phyloP scores from a whole-genome alignment of 2,329 filamentous ascomycete genomes.

The Myriosclerotinia scirpicola region DNA sequence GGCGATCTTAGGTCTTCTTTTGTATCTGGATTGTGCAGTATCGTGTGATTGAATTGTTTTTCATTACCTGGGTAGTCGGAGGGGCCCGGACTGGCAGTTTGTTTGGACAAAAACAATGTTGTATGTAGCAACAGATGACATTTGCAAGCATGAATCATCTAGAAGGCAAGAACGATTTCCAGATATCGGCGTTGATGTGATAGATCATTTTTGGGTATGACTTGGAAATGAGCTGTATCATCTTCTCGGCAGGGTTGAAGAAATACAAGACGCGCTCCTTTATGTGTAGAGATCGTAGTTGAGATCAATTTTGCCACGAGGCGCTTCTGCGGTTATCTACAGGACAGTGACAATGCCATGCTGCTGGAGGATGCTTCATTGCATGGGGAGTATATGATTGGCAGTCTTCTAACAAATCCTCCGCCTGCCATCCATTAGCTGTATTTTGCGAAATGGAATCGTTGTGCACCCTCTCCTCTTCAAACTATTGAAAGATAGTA shows the following conservation, averaged over 20 bases:
- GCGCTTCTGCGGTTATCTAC: constrained; percentile 31
- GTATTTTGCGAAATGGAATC: constrained; percentile 23
- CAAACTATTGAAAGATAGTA: background rate
- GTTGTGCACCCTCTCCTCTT: background rate
- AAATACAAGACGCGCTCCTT: constrained; percentile 6
- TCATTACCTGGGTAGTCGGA: background rate
- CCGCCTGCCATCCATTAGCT: constrained; percentile 29
- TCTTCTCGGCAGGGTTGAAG: constrained; percentile 15
- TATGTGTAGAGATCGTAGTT: constrained; percentile 3
- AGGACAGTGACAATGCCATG: constrained; percentile 25
- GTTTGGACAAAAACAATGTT: constrained; percentile 8
- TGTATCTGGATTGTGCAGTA: constrained; percentile 8
- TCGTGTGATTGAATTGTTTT: constrained; percentile 13
- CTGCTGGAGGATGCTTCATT: constrained; percentile 19
- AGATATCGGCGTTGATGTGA: constrained; percentile 16
- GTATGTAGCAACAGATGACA: constrained; percentile 1
- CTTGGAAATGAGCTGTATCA: constrained; percentile 20
- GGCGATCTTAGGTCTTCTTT: background rate
- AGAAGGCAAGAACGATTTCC: constrained; percentile 15
- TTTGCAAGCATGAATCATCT: constrained; percentile 20
- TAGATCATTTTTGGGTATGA: constrained; percentile 21
- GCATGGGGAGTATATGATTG: constrained; percentile 20
- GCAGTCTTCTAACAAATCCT: constrained; percentile 23
- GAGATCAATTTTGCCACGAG: constrained; percentile 32
- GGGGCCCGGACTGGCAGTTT: constrained; percentile 9